phyloP scores from a whole-genome alignment of 2,329 filamentous ascomycete genomes.

The Cladosporium oxysporum region DNA sequence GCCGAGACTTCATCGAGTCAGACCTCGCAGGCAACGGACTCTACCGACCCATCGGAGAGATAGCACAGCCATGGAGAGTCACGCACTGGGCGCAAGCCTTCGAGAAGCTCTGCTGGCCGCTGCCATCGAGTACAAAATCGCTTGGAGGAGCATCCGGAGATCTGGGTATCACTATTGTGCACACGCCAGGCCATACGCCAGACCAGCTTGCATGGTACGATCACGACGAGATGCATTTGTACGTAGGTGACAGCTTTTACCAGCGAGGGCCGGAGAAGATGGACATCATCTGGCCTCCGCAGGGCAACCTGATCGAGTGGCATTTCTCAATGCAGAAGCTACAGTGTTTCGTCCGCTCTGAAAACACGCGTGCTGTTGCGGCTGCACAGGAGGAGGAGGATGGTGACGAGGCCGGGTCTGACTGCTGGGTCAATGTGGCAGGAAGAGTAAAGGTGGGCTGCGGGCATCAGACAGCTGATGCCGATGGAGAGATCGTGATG shows the following conservation, averaged over 20 bases:
- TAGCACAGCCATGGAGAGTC: conserved; percentile 44
- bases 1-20: conserved; percentile 43
- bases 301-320: conserved; percentile 44
- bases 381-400: conserved; percentile 18
- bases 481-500: conserved; percentile 42
- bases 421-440: conserved; percentile 27
- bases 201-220: conserved; percentile 51
- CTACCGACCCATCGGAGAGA: conserved; percentile 41
- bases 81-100: conserved; percentile 46
- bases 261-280: conserved; percentile 39
- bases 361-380: conserved; percentile 32
- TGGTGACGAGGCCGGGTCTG: conserved; percentile 25
- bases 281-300: conserved; percentile 43
- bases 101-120: conserved; percentile 34
- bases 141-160: conserved; percentile 4
- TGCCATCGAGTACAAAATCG: not conserved
- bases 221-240: conserved; percentile 45
- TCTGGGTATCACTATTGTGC: conserved; percentile 46
- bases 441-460: conserved; percentile 35
- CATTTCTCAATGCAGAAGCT: conserved; percentile 41
- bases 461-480: conserved; percentile 42
- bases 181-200: conserved; percentile 52
- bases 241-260: conserved; percentile 52
- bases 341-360: conserved; percentile 36
- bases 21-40: conserved; percentile 45